Base-by-base conservation (phyloP, 352 stramenopile genomes). In the Phytopythium cucurbitacearum region DNA sequence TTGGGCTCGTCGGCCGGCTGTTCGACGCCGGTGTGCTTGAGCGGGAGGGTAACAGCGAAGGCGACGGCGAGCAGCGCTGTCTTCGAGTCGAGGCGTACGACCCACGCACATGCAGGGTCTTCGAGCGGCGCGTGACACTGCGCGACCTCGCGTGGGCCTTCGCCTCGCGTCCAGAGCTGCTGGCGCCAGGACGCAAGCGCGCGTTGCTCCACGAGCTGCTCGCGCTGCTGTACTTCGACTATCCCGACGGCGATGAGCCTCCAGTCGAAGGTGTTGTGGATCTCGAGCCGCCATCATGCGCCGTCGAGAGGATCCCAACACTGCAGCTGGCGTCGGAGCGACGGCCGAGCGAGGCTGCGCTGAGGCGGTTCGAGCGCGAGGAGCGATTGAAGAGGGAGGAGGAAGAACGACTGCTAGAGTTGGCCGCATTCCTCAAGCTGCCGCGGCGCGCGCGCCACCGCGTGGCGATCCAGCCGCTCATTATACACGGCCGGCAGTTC, bases 211-310 rank as follows among this genome's bases (percentile, higher is more conserved):
- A 59, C 10, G 73, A 81, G 33, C 64, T 91, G 42, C 64, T 86
- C 11, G 45, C 61, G 12, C 64, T 91, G 40, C 56, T 91, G 28
- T 91, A 73, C 60, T 89, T 91, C 43, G 50, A 81, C 8, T 87
- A 91, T 39, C 71, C 66, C 4, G 45, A 38, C 3, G 35, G 62
- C 0, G 8, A 40, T 7, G 40, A 43, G 35, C 50, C 47, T 37
- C 47, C 53, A 45, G 21, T 28, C 3, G 35, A 56, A 33, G 10
- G 33, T 16, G 33, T 5, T 3, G 7, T 11, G 5, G 33, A 4
- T 16, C 38, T 28, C 2, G 21, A 28, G 21, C 21, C 21, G 21
- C 21, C 21, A 28, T 28, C 21, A 28, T 28, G 21, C 21, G 21
- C 21, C 2, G 21, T 28, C 21, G 35, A 28, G 3, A 46, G 11